These are phyloP conservation scores for Cochlearia excelsa DNA, from an alignment of 345 rosid genomes.

Conservation along the genomic window DNA sequence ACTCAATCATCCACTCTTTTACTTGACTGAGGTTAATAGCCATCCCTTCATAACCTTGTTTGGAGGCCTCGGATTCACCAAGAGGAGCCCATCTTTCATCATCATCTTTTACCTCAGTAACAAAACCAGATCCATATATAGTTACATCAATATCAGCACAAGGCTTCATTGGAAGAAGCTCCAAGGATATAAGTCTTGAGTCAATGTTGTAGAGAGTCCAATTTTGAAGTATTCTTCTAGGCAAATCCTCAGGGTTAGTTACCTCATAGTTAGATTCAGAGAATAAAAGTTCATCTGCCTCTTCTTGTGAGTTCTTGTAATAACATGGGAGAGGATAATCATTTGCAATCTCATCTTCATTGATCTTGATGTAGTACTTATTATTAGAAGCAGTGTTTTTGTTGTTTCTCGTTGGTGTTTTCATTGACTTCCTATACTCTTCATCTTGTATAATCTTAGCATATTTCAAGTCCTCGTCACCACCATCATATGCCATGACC, in stretches of 20 bases:
- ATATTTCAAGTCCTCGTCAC: conserved; percentile 60
- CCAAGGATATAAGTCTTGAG: conserved; percentile 63
- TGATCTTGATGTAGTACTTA: conserved; percentile 59
- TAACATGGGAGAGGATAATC: conserved; percentile 88
- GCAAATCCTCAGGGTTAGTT: conserved; percentile 48
- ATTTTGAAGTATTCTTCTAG: conserved; percentile 61
- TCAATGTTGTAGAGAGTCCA: conserved; percentile 90
- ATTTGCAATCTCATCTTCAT: conserved; percentile 78
- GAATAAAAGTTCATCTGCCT: conserved; percentile 63
- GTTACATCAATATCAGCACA: conserved; percentile 73
- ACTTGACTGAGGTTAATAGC: conserved; percentile 61
- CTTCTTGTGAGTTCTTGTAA: conserved; percentile 52
- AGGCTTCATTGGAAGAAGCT: conserved; percentile 74
- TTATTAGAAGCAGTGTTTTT: conserved; percentile 42
- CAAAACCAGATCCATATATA: conserved; percentile 66
- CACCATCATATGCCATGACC: conserved; percentile 23
- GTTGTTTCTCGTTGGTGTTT: conserved; percentile 44
- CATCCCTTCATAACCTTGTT: conserved; percentile 40
- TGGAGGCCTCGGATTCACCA: conserved; percentile 41
- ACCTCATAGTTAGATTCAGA: conserved; percentile 43
- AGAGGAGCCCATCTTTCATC: conserved; percentile 60
- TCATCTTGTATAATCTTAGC: conserved; percentile 74
- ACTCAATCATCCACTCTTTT: conserved; percentile 90
- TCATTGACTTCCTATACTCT: conserved; percentile 58
- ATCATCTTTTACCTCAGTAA: conserved; percentile 41